A percentile compares a stretch with the other conserved stretches of the same genome.
Evolutionary conservation across 73 alveolate genomes (phyloP).

Genomic region (Durusdinium trenchii): DNA sequence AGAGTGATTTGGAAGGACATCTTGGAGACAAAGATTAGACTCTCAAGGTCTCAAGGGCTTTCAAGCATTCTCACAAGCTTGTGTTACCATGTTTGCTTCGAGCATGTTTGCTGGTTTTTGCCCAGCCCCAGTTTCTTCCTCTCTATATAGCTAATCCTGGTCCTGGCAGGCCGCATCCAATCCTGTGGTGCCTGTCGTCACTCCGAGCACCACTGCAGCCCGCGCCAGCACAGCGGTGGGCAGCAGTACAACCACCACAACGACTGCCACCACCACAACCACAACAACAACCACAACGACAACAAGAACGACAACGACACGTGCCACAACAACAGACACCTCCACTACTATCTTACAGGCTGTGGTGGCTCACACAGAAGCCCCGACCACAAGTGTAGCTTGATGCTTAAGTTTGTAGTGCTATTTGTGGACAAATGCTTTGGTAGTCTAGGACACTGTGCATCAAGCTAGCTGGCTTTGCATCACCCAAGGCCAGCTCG

Average conservation of each 20-base stretch:
- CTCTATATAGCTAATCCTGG: background rate
- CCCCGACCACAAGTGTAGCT: background rate
- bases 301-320: background rate
- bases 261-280: background rate
- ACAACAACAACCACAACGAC: background rate
- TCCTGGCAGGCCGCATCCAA: background rate
- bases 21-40: background rate
- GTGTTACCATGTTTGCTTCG: background rate
- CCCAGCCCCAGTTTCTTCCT: background rate
- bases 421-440: too few species aligned
- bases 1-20: background rate
- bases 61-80: background rate
- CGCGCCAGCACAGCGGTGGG: background rate
- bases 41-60: background rate
- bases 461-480: too few species aligned
- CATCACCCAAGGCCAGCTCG: too few species aligned
- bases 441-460: too few species aligned
- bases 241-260: background rate
- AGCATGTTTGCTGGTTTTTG: background rate
- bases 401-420: too few species aligned
- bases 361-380: slow-evolving; percentile 7
- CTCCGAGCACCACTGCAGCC: background rate
- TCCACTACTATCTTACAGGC: background rate
- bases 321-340: background rate
- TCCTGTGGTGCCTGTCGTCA: background rate